These are phyloP conservation scores for Saturnispora zaruensis DNA, from an alignment of 805 yeast genomes.

Conservation along the genomic window DNA sequence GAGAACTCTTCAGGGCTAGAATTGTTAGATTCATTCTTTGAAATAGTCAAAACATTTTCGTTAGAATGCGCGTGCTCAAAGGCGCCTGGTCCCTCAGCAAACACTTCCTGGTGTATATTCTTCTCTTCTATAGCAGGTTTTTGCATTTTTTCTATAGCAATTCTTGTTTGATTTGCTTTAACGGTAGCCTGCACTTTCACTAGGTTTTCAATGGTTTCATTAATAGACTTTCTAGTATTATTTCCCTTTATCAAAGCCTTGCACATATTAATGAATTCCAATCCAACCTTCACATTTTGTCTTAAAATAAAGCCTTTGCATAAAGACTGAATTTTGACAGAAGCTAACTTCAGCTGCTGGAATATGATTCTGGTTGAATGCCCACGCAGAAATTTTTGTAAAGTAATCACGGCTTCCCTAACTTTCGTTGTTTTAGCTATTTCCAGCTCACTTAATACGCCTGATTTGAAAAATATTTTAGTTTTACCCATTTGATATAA, in stretches of 20 bases:
- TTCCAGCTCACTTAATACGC: conserved; percentile 88
- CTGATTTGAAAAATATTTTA: conserved; percentile 92
- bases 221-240: conserved; percentile 35
- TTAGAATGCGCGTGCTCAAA: background rate
- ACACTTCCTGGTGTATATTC: conserved; percentile 19
- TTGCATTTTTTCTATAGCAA: conserved; percentile 61
- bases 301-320: conserved; percentile 56
- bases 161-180: conserved; percentile 46
- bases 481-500: conserved; percentile 88
- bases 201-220: conserved; percentile 29
- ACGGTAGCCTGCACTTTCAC: conserved; percentile 36
- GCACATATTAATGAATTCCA: conserved; percentile 41
- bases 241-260: conserved; percentile 49
- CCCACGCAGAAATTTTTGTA: conserved; percentile 75
- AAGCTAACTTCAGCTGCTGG: conserved; percentile 42
- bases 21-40: background rate
- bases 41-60: background rate
- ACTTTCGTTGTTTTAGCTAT: conserved; percentile 73
- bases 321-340: conserved; percentile 50
- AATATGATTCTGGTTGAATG: conserved; percentile 53
- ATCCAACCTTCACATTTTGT: conserved; percentile 32
- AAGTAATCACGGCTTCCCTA: conserved; percentile 66
- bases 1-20: background rate
- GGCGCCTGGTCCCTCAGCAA: background rate
- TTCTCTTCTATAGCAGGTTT: conserved; percentile 66